phyloP scores from a whole-genome alignment of 106 monocot species.

The Hemerocallis citrina region DNA sequence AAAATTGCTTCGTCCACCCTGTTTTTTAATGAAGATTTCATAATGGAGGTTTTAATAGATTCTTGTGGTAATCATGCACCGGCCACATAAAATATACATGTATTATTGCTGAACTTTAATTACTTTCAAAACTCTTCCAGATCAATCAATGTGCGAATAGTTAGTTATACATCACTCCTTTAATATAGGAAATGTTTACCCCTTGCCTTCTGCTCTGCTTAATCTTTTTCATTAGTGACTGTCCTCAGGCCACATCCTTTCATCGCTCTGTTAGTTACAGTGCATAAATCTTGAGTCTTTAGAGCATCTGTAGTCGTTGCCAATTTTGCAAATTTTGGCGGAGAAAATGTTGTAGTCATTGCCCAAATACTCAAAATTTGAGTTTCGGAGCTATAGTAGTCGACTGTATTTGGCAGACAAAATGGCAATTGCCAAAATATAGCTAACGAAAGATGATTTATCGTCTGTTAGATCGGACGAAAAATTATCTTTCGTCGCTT shows the following conservation, averaged over 20 bases:
- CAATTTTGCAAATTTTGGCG: no score
- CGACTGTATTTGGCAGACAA: no score
- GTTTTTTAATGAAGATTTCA: neutral
- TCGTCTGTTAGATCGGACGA: no score
- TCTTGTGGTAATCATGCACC: neutral
- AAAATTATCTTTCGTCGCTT: no score
- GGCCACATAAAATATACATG: neutral
- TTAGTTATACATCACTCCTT: neutral
- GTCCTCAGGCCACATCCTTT: constrained; percentile 1
- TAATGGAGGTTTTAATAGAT: constrained; percentile 5
- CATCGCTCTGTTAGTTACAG: neutral
- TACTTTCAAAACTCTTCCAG: neutral
- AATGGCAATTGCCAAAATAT: no score
- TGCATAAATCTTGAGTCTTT: constrained; percentile 3
- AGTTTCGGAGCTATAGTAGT: no score
- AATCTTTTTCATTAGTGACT: neutral
- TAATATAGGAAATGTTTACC: neutral
- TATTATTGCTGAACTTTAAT: neutral
- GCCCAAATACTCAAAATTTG: no score
- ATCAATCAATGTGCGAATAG: neutral
- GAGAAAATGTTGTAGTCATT: no score
- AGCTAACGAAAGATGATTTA: no score
- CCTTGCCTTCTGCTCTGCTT: neutral
- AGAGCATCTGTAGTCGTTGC: no score
- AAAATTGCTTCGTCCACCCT: neutral